Evolutionary conservation across 345 rosid species (phyloP).

Genomic region (Theobroma cacao): DNA sequence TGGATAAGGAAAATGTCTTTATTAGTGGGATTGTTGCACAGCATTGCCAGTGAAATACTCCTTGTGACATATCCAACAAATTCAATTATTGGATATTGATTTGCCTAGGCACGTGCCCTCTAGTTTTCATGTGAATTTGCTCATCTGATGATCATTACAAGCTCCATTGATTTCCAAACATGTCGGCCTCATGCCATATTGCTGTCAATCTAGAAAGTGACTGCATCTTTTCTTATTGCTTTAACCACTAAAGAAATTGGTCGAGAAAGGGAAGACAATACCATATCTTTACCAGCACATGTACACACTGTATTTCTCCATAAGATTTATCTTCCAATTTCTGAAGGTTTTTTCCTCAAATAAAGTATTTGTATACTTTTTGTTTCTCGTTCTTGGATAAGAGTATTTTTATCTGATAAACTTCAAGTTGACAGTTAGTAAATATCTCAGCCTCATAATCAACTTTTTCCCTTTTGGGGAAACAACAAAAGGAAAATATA

Average conservation of each 20-base stretch:
- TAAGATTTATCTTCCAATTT: no score
- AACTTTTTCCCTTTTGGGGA: no score
- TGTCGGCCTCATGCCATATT: not conserved
- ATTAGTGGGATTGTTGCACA: no score
- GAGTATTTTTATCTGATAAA: not conserved
- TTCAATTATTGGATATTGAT: not conserved
- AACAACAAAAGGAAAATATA: no score
- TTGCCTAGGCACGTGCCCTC: not conserved
- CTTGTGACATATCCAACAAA: not conserved
- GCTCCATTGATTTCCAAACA: not conserved
- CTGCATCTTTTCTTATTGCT: not conserved
- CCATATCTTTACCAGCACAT: not conserved
- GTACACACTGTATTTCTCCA: not conserved
- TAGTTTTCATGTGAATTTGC: not conserved
- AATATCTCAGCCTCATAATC: no score
- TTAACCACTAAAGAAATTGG: not conserved
- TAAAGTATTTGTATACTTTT: no score
- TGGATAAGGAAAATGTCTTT: not conserved
- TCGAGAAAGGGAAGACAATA: not conserved
- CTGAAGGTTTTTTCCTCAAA: not conserved
- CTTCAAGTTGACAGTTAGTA: not conserved
- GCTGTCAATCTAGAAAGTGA: not conserved
- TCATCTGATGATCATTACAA: not conserved
- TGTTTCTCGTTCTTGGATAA: not conserved
- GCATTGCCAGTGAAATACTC: not conserved